Evolutionary conservation across 768 basidiomycete species (phyloP).

Genomic region (Calocera cornea): DNA sequence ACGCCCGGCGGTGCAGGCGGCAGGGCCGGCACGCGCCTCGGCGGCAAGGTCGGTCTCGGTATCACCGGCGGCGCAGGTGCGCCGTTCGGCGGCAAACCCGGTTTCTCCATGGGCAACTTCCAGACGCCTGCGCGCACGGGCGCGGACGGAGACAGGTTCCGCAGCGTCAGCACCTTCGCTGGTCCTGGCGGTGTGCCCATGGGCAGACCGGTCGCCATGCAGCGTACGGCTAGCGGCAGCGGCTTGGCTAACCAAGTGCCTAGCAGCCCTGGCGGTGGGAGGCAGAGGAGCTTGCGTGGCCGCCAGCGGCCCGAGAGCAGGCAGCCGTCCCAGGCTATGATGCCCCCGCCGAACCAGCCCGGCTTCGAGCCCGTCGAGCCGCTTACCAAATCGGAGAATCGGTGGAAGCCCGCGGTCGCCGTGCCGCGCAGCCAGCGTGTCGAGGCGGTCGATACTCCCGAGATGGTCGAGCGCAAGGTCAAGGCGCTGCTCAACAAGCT

Average conservation of each 20-base stretch:
- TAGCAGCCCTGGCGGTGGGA: constrained; percentile 15
- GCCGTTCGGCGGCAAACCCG: constrained; percentile 26
- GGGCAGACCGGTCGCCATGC: constrained; percentile 32
- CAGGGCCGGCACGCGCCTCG: constrained; percentile 26
- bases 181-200: constrained; percentile 7
- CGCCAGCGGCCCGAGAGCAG: constrained; percentile 51
- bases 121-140: constrained; percentile 11
- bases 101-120: constrained; percentile 29
- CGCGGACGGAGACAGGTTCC: constrained; percentile 21
- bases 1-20: constrained; percentile 8
- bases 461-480: constrained; percentile 86
- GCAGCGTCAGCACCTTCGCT: constrained; percentile 18
- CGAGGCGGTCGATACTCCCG: constrained; percentile 56
- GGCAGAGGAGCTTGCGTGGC: constrained; percentile 74
- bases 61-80: constrained; percentile 25
- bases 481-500: constrained; percentile 86
- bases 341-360: constrained; percentile 7
- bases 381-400: constrained; percentile 62
- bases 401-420: constrained; percentile 46
- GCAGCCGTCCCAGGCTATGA: constrained; percentile 21
- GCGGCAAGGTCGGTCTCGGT: constrained; percentile 26
- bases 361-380: constrained; percentile 58
- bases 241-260: constrained; percentile 18
- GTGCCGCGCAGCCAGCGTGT: constrained; percentile 8
- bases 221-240: constrained; percentile 43